Percentiles rank a stretch among this genome's conserved stretches.
These are phyloP conservation scores for Raffaelea deltoideospora DNA, from an alignment of 2,329 filamentous ascomycete genomes.

Conservation along the genomic window DNA sequence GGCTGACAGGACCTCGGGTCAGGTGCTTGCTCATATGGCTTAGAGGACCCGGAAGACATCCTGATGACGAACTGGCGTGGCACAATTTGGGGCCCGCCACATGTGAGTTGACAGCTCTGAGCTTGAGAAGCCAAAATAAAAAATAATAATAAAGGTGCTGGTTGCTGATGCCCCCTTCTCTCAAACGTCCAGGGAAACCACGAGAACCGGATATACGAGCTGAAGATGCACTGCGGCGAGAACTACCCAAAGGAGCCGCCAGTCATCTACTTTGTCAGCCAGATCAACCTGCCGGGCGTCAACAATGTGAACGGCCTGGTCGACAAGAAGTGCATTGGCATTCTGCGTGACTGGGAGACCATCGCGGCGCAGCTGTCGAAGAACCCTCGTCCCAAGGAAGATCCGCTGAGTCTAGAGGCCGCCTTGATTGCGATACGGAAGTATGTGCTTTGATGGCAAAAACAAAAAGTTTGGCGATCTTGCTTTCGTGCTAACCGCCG, in stretches of 20 bases:
- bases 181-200: slow-evolving; percentile 66
- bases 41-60: slow-evolving; percentile 86
- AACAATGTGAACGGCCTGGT: slow-evolving; percentile 68
- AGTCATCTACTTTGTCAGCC: slow-evolving; percentile 80
- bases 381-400: slow-evolving; percentile 17
- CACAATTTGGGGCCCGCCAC: slow-evolving; percentile 89
- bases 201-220: slow-evolving; percentile 97
- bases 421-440: slow-evolving; percentile 20
- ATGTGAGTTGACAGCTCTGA: slow-evolving; percentile 43
- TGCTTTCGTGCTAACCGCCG: slow-evolving; percentile 5
- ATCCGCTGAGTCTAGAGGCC: slow-evolving; percentile 19
- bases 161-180: too few relatives aligned
- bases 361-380: slow-evolving; percentile 66
- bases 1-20: slow-evolving; percentile 4
- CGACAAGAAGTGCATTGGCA: slow-evolving; percentile 69
- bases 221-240: slow-evolving; percentile 88
- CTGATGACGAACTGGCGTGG: slow-evolving; percentile 99
- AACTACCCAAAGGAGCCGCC: slow-evolving; percentile 84
- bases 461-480: too few relatives aligned
- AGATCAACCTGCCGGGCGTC: slow-evolving; percentile 94
- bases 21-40: slow-evolving; percentile 95
- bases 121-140: too few relatives aligned
- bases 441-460: slow-evolving; percentile 12
- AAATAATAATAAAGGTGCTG: too few relatives aligned
- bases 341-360: slow-evolving; percentile 78